These are phyloP conservation scores for Penicillium sp. DNA, from an alignment of 2,329 filamentous ascomycete species.

Conservation along the genomic window DNA sequence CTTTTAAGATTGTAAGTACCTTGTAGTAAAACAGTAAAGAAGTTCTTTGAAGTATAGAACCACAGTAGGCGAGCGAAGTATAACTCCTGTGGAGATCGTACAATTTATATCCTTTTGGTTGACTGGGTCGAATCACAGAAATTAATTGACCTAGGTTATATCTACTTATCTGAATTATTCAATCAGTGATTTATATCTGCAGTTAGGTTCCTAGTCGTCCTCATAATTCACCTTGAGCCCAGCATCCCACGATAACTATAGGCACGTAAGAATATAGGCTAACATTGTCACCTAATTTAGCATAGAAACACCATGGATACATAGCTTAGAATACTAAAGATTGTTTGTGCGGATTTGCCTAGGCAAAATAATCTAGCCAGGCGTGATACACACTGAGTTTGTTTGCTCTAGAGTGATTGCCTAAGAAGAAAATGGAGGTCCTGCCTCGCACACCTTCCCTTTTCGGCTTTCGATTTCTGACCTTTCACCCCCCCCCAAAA, in stretches of 20 bases:
- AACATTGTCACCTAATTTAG: neutral
- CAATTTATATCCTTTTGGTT: no score
- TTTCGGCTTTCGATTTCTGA: neutral
- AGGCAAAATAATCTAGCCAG: neutral
- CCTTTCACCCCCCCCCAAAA: neutral
- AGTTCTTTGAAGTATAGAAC: neutral
- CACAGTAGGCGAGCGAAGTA: no score
- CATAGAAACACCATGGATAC: neutral
- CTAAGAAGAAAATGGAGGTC: neutral
- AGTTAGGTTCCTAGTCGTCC: no score
- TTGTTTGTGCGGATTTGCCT: neutral
- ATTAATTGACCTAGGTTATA: no score
- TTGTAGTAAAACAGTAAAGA: neutral
- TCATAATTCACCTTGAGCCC: no score
- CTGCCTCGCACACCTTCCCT: neutral
- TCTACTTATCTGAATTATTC: no score
- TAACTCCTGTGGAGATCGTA: no score
- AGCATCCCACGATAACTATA: no score
- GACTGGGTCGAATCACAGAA: no score
- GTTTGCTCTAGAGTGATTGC: neutral
- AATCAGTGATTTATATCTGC: no score
- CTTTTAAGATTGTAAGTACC: neutral
- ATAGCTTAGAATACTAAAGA: neutral
- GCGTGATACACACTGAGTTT: neutral
- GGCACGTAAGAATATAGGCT: neutral